Base-by-base conservation (phyloP, 306 rosid species). In the Cucurbita argyrosperma region DNA sequence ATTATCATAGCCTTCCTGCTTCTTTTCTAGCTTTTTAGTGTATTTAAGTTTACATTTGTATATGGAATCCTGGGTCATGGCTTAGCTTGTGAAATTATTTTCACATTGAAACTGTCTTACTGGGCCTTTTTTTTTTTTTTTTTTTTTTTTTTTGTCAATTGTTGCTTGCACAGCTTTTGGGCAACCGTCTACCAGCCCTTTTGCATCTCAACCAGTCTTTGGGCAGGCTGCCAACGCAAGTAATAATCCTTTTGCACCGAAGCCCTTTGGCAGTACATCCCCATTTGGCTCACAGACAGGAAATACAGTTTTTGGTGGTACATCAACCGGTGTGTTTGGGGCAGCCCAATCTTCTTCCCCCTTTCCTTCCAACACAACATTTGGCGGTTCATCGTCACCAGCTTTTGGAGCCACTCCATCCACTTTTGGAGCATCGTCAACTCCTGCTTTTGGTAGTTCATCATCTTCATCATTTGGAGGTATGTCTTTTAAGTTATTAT, bases 251-350 rank as follows among this genome's bases (percentile, higher is more conserved):
- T 91, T 91, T 85, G 90, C 91, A 35, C 86, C 97, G 14, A 90
- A 85, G 67, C 92, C 99, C 10, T 95, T 87, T 82, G 96, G 96
- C 58, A 84, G 81, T 64, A 62, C 96, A 18, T 76, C 83, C 55
- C 96, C 99, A 37, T 91, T 95, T 76, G 99, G 96, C 59, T 78
- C 88, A 8, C 92, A 88, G 74, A 66, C 89, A 3, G 89, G 92
- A 61, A 74, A 82, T 72, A 81, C 92, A 53, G 55, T 91, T 18
- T 95, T 91, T 67, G 97, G 96, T 26, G 96, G 99, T 74, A 89
- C 96, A 74, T 87, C 97, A 45, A 89, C 99, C 35, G 96, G 97
- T 51, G 99, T 89, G 12, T 89, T 91, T 87, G 93, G 99, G n/a
- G 80, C 88, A 37, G 5, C 95, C 62, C 99, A 84, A 58, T n/a